These are phyloP conservation scores for Paramecium bursaria DNA, from an alignment of 73 alveolate genomes.

Conservation along the genomic window DNA sequence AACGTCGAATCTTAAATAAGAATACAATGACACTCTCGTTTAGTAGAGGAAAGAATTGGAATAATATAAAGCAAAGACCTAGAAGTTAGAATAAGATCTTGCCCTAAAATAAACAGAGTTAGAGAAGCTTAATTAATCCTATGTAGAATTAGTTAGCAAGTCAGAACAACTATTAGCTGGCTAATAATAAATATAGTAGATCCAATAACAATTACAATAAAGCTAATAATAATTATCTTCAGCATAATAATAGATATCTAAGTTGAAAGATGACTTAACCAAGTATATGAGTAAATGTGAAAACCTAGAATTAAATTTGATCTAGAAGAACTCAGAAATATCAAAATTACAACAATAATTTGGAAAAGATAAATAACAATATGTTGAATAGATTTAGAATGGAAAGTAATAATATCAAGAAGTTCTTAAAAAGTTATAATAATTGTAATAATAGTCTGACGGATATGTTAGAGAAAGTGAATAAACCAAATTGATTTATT, in stretches of 20 bases:
- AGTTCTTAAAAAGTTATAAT: background rate
- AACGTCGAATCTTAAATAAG: background rate
- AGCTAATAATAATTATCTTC: too few relatives aligned
- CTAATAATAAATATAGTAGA: background rate
- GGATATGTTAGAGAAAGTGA: constrained; percentile 9
- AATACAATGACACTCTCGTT: background rate
- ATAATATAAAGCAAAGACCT: background rate
- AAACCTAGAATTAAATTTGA: constrained; percentile 21
- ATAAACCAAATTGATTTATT: background rate
- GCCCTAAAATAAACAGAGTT: constrained; percentile 12
- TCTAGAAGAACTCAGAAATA: constrained; percentile 36
- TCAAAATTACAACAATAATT: background rate
- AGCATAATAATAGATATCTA: background rate
- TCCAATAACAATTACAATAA: background rate
- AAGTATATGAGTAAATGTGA: constrained; percentile 42
- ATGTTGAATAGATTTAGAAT: background rate
- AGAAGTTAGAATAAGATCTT: constrained; percentile 2
- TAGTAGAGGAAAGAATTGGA: constrained; percentile 3
- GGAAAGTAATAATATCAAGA: background rate
- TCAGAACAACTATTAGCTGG: too few relatives aligned
- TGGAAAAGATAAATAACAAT: background rate
- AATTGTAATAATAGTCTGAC: constrained; percentile 8
- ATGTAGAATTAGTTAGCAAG: too few relatives aligned
- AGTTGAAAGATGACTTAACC: constrained; percentile 29
- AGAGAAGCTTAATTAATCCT: background rate